phyloP scores from a whole-genome alignment of 169 alveolate genomes.

The Plasmodium falciparum region DNA sequence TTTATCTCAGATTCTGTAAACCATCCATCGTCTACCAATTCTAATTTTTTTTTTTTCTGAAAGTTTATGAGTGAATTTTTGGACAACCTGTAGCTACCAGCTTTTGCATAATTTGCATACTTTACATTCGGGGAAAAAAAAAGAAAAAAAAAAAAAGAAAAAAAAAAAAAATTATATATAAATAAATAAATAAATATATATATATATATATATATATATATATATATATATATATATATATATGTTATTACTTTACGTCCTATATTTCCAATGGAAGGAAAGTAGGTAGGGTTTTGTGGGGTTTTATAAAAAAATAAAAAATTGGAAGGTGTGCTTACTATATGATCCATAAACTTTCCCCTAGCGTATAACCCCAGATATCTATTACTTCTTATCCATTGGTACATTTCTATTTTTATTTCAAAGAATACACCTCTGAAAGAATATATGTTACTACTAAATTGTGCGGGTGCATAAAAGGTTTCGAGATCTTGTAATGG shows the following conservation, averaged over 20 bases:
- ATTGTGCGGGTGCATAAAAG: conserved; percentile 85
- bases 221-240: neutral
- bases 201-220: neutral
- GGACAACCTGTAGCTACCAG: conserved; percentile 42
- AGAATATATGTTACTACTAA: conserved; percentile 85
- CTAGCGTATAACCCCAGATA: conserved; percentile 47
- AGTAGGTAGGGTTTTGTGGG: conserved; percentile 46
- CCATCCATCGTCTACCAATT: conserved; percentile 83
- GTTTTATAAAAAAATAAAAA: conserved; percentile 49
- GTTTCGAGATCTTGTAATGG: conserved; percentile 78
- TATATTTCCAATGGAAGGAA: conserved; percentile 41
- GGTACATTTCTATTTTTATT: conserved; percentile 85
- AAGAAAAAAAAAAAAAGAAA: no score
- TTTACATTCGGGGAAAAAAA: conserved; percentile 21
- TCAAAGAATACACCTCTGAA: conserved; percentile 85
- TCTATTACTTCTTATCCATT: conserved; percentile 81
- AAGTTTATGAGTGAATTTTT: conserved; percentile 67
- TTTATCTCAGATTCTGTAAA: conserved; percentile 79
- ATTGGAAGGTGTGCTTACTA: conserved; percentile 69
- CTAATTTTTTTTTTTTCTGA: conserved; percentile 81
- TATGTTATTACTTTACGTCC: conserved; percentile 61
- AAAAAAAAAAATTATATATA: no score
- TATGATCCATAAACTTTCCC: conserved; percentile 64
- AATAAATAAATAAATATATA: neutral
- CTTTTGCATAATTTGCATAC: conserved; percentile 79